Conservation (phyloP, 192 early-diverging fungal genomes). For the Coemansia asiatica region DNA sequence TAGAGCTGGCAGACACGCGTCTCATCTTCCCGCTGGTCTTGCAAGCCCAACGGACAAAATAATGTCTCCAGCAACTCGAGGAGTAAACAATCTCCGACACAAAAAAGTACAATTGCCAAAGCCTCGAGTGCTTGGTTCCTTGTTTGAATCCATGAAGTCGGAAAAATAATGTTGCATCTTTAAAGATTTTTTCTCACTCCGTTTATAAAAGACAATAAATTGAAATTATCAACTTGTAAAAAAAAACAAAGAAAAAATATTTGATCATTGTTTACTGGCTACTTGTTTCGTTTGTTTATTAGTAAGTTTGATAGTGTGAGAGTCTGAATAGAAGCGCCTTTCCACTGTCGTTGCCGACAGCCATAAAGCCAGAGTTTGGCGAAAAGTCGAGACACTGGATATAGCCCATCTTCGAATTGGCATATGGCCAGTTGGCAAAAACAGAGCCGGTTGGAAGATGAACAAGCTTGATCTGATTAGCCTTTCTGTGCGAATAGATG, state of each 20-base stretch:
- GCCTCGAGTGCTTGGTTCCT: conserved; percentile 25
- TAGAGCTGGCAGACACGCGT: background rate
- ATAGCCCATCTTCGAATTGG: conserved; percentile 75
- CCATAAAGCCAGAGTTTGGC: conserved; percentile 87
- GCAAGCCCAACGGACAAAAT: conserved; percentile 46
- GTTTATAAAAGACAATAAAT: background rate
- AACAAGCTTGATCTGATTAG: conserved; percentile 78
- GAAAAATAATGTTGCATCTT: too few relatives aligned
- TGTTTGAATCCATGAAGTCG: conserved; percentile 44
- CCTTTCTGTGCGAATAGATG: conserved; percentile 70
- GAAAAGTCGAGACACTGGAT: conserved; percentile 81
- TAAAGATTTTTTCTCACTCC: background rate
- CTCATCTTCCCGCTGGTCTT: conserved; percentile 23
- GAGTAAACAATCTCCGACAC: conserved; percentile 34
- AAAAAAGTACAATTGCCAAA: conserved; percentile 24
- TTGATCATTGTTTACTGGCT: too few relatives aligned
- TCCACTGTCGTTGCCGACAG: conserved; percentile 88
- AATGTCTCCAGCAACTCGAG: conserved; percentile 45
- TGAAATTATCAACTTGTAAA: background rate
- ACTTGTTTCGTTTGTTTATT: too few relatives aligned
- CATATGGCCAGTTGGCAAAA: conserved; percentile 94
- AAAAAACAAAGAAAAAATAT: background rate
- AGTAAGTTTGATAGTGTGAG: conserved; percentile 58
- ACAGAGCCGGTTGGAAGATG: conserved; percentile 81
- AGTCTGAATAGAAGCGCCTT: conserved; percentile 84